Base-by-base conservation (phyloP, 192 early-diverging fungal genomes). In the Kickxella alabastrina region DNA sequence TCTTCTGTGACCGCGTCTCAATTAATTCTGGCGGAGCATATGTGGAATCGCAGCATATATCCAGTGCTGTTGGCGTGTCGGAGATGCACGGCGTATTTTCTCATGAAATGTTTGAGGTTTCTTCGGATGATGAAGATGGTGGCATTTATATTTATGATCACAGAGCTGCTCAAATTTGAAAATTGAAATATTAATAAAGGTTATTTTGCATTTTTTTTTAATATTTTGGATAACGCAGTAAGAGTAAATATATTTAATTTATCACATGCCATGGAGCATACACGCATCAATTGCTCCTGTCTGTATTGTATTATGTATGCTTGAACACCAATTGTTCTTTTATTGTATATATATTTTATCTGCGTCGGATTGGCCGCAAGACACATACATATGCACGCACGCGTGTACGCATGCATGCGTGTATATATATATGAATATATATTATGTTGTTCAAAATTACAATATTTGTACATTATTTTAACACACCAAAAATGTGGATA, bases 121-220 rank as follows among this genome's bases (percentile, higher is more conserved):
- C 32, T 17, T 25, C 27, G 6, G 44, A 46, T 5, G 47, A 34
- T 32, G 47, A 49, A 21, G 47, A 43, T 10, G 23, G 47, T 10
- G 23, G 47, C 18, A 49, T 49, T 32, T 49, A 49, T 24, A 49
- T 49, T 9, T 49, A 49, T 32, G 34, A 49, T 18, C 47, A 36
- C 19, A 19, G 26, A 2, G 6, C 47, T 28, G n/a, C n/a, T n/a
- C n/a, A n/a, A n/a, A n/a, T n/a, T n/a, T n/a, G n/a, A n/a, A n/a
- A n/a, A n/a, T n/a, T n/a, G n/a, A n/a, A n/a, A n/a, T n/a, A n/a
- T n/a, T n/a, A n/a, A n/a, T n/a, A n/a, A n/a, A n/a, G n/a, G n/a
- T n/a, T n/a, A n/a, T n/a, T n/a, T n/a, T n/a, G n/a, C n/a, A n/a
- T n/a, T n/a, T n/a, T n/a, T n/a, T n/a, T n/a, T n/a, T n/a, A n/a